phyloP scores from a whole-genome alignment of 2,329 filamentous ascomycete genomes.

The Scytalidium sp. region DNA sequence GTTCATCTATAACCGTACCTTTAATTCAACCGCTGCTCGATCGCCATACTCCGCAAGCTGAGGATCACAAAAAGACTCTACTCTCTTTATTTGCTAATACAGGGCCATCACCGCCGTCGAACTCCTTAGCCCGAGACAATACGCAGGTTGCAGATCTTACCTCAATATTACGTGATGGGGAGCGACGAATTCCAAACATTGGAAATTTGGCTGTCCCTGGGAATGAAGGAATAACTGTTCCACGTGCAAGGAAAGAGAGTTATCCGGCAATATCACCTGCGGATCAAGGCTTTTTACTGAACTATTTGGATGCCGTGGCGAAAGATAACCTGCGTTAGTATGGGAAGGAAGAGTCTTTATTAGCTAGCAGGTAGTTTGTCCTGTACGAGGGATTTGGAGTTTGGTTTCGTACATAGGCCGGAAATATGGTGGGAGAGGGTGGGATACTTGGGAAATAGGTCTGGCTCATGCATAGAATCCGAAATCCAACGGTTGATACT shows the following conservation, averaged over 20 bases:
- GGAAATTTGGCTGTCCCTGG: slow-evolving; percentile 23
- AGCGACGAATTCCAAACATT: slow-evolving; percentile 22
- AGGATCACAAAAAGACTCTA: slow-evolving; percentile 44
- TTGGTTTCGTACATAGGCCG: background rate
- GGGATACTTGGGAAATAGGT: background rate
- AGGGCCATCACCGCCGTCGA: slow-evolving; percentile 3
- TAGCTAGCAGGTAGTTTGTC: background rate
- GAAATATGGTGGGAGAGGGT: background rate
- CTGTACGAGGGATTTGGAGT: background rate
- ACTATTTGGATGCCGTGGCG: slow-evolving; percentile 59
- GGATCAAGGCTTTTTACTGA: slow-evolving; percentile 73
- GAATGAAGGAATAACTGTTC: slow-evolving; percentile 9
- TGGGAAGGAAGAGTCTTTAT: background rate
- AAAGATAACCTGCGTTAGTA: slow-evolving; percentile 10
- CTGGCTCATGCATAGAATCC: background rate
- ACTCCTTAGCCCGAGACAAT: background rate
- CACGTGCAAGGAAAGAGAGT: slow-evolving; percentile 25
- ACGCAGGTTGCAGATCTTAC: background rate
- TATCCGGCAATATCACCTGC: slow-evolving; percentile 61
- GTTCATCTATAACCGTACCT: background rate
- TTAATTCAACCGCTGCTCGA: slow-evolving; percentile 18
- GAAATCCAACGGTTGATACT: background rate
- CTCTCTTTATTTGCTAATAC: slow-evolving; percentile 26
- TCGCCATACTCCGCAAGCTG: slow-evolving; percentile 36
- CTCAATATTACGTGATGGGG: slow-evolving; percentile 5